Evolutionary conservation across 2,329 filamentous ascomycete genomes (phyloP), one percentile per base, ranked within the genome.

Genomic region (Xylaria hypoxylon): DNA sequence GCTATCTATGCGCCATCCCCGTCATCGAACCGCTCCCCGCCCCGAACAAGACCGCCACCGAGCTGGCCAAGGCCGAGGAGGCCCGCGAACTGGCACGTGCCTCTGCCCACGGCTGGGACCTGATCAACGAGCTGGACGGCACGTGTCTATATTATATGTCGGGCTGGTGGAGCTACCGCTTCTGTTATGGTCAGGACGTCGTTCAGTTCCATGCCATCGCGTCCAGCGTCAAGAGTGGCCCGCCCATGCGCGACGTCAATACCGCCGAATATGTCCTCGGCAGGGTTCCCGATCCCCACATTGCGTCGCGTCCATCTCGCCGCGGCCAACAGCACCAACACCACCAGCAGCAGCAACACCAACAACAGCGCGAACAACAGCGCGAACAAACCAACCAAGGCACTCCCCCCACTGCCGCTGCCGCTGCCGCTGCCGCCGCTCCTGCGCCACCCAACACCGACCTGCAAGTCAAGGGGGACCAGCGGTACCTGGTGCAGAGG

Each of bases 91-190:
- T 96, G 10, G 87, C 86, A 45, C 89, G 92, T 28, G 94, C 94
- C 0, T 92, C 90, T 1, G 86, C 88, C 35, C 89, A 89, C 55
- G 94, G 94, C 5, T 92, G 92, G 86, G 91, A 96, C 74, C 84
- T 97, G 24, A 83, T 97, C 57, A 86, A 87, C 70, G 89, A 90
- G 28, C 90, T 97, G 79, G 87, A 94, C 59, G 91, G 90, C 3
- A 86, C 87, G 57, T 97, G 94, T 78, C 87, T 97, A 69, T 97
- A 95, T 81, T 88, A 85, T 70, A 82, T 94, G 70, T 92, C 89
- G 0, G 94, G 94, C 0, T 97, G 94, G 94, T 97, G 94, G 94
- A 96, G 92, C 76, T 97, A 97, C 80, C 92, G 90, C 73, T 97
- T 97, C 79, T 97, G 94, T 83, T 96, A 97, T 80, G 92, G 92